Base-by-base conservation (phyloP, 225 moss, liverwort and hornwort genomes). In the Physcomitrium patens region DNA sequence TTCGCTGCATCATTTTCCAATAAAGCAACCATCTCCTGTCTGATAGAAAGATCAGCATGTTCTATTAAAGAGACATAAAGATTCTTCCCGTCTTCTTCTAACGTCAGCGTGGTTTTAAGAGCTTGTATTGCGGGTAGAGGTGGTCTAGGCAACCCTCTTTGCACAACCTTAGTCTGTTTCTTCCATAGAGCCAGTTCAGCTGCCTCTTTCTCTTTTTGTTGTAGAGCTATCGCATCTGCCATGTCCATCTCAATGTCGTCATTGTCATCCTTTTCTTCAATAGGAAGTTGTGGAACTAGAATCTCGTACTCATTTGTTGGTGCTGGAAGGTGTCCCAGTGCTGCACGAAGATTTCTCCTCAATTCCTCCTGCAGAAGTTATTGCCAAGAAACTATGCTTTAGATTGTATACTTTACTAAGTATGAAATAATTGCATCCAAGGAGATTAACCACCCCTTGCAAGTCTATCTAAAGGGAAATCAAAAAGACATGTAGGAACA, bases 301-400 rank as follows among this genome's bases (percentile, higher is more conserved):
- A 96, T 96, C 79, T 96, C 94, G 22, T 94, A 96, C 77, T 96
- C 96, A 53, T 96, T 96, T 67, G 92, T 87, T 69, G 96, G 94
- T 59, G 82, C 83, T 18, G 96, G 93, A 77, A 96, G 90, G 48
- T 68, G 82, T 23, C 83, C 91, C 67, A 94, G 83, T 62, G 83
- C 92, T 65, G 75, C 82, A 59, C 92, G 84, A 48, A 96, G 83
- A 82, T 81, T 85, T 59, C 92, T 90, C 48, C 86, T 73, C 63
- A 89, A 51, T 72, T 96, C 91, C 37, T 84, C 92, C 85, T 92
- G 84, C 75, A 76, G 24, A 64, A 79, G 56, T 16, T 26, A 7
- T 70, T 2, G 15, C 41, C 18, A 37, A 52, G 7, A n/a, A 53
- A 5, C 53, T n/a, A 15, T 53, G 16, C 16, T 54, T 27, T 54